Base-by-base conservation (phyloP, 169 alveolate species). In the Eimeria zaria region DNA sequence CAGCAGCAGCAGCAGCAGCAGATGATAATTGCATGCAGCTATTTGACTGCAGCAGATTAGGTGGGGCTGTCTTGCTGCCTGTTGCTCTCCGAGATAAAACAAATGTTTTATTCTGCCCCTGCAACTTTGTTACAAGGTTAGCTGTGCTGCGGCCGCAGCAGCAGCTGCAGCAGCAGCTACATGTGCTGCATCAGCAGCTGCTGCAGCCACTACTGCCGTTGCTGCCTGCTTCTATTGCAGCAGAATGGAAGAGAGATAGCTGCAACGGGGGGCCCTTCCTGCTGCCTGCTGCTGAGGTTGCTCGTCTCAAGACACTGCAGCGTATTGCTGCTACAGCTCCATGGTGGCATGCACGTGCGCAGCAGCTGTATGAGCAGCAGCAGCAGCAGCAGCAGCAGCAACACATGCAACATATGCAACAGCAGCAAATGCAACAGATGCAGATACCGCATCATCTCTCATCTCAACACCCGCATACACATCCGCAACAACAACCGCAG, bases 81-180 rank as follows among this genome's bases (percentile, higher is more conserved):
- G 95, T 90, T n/a, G 67, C 73, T 1, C 36, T 44, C 30, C 44
- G 71, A 1, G 84, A 58, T 24, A 2, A 55, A 22, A 36, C 80
- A 18, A 64, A 76, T 64, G 96, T 91, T 12, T 60, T 92, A 33
- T 92, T 92, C 36, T 74, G 78, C 73, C 96, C 96, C 18, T 92
- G 96, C 81, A 76, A 92, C 30, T 92, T 92, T 83, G 96, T 92
- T 44, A 74, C 91, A 33, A 51, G 96, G 22, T 67, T 91, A 58
- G 83, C 91, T 9, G 96, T 91, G 24, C 64, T 90, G 46, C 73
- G 83, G 51, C 80, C 88, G 41, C 36, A 48, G 24, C 60, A 33
- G 80, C 95, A 60, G 60, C 55, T 64, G 84, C 62, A 48, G 62
- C 95, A 76, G 87, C 87, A 76, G 53, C 62, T 76, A 39, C 87